Conservation (phyloP, 2,329 filamentous ascomycete genomes). For the Bipolaris bicolor region DNA sequence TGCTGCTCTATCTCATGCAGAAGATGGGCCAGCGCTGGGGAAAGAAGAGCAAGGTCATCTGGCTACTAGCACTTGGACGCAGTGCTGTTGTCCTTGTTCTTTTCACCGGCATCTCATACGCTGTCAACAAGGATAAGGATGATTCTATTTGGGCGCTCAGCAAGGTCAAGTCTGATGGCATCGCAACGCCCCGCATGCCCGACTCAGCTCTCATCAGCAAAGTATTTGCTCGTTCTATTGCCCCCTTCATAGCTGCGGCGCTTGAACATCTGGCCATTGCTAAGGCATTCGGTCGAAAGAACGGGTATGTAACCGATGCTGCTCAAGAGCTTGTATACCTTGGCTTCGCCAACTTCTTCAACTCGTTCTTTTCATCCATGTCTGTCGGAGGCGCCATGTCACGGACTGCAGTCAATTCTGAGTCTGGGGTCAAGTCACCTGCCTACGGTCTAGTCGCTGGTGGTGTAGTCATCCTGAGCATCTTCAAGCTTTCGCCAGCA, state of each 20-base stretch:
- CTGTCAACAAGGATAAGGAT: conserved; percentile 60
- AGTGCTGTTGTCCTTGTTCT: conserved; percentile 66
- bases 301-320: conserved; percentile 68
- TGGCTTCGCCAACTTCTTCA: conserved; percentile 67
- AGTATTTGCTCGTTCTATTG: conserved; percentile 62
- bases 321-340: conserved; percentile 71
- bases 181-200: conserved; percentile 59
- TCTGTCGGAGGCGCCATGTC: conserved; percentile 71
- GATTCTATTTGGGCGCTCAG: conserved; percentile 64
- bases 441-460: conserved; percentile 66
- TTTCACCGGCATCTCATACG: conserved; percentile 68
- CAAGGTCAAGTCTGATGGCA: conserved; percentile 63
- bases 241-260: conserved; percentile 65
- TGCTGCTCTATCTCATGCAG: conserved; percentile 63
- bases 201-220: conserved; percentile 57
- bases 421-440: conserved; percentile 67
- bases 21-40: conserved; percentile 66
- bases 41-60: conserved; percentile 62
- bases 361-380: conserved; percentile 69
- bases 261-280: conserved; percentile 70
- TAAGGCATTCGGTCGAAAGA: conserved; percentile 66
- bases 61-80: conserved; percentile 65
- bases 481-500: conserved; percentile 66
- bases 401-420: conserved; percentile 70
- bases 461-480: conserved; percentile 65